Base-by-base conservation (phyloP, 495 filamentous ascomycete species). In the Penicillium mononematosum region DNA sequence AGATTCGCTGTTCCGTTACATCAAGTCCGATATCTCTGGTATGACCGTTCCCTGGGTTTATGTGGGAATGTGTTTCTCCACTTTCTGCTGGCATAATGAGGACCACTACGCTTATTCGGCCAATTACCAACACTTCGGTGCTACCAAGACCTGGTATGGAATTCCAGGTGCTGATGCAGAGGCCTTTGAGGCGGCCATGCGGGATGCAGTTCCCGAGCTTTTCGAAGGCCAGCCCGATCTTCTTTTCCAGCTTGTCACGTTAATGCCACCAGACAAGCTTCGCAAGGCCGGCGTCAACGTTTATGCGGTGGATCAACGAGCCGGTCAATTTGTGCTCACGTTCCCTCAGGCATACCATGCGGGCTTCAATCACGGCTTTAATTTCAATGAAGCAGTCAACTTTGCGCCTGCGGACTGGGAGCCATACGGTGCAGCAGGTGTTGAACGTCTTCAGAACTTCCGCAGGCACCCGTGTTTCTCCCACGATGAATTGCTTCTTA, bases 31-130 rank as follows among this genome's bases (percentile, higher is more conserved):
- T 71, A 92, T 99, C 55, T 97, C 94, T n/a, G 94, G 94, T 34
- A 99, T 99, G 94, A 99, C 94, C 1, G 93, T 99, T 6, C 94
- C 94, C 16, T 99, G 94, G 94, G 85, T 98, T 6, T 99, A 99
- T 68, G 95, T 99, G n/a, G 94, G 94, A 57, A 99, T 99, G 94
- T 95, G 92, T 64, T 99, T 99, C 71, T 98, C 94, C 3, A 97
- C 93, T 4, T 99, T 99, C 68, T 99, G 94, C 71, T 99, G 94
- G 94, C 94, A 99, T 67, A 96, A 96, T 58, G 94, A 99, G 68
- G 94, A 99, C 69, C 94, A 99, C 64, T 96, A 96, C 64, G 85
- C 94, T 1, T 99, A 99, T 70, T 99, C 94, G 19, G 88, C 94
- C 41, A 99, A 99, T 64, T 99, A 99, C 62, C 94, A 99, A 64